These are phyloP conservation scores for Pseudogymnoascus sp. DNA, from an alignment of 2,329 filamentous ascomycete genomes.

Conservation along the genomic window DNA sequence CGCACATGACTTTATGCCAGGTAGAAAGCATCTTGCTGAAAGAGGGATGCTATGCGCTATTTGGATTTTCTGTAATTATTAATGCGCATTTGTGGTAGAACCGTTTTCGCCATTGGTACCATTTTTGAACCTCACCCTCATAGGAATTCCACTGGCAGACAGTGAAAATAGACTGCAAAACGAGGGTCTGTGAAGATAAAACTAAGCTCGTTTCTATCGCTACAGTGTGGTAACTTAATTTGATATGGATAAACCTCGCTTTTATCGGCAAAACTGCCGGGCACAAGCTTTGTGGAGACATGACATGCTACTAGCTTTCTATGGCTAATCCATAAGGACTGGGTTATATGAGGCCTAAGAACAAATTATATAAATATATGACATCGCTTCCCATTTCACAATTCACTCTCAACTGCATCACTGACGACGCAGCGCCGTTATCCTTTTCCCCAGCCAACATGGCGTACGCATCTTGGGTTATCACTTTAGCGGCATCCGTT, in stretches of 20 bases:
- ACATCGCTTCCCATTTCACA: neutral
- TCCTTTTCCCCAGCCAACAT: conserved; percentile 6
- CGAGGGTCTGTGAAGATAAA: neutral
- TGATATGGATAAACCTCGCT: neutral
- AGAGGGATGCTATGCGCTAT: neutral
- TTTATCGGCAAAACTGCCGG: neutral
- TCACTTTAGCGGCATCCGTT: neutral
- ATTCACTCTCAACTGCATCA: neutral
- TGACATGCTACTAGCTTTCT: neutral
- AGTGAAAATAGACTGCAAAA: neutral
- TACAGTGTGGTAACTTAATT: neutral
- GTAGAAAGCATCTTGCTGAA: neutral
- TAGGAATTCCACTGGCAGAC: neutral
- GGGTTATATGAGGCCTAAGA: neutral
- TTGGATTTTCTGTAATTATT: neutral
- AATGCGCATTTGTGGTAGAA: neutral
- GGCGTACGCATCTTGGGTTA: conserved; percentile 2
- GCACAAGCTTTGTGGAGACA: conserved; percentile 7
- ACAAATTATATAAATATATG: neutral
- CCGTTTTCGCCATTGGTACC: neutral
- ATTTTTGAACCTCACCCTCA: neutral
- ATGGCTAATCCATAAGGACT: neutral
- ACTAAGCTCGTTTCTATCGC: neutral
- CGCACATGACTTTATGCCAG: neutral
- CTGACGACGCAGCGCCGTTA: neutral